phyloP scores from a whole-genome alignment of 345 rosid genomes.

The Pseudoturritis turrita region DNA sequence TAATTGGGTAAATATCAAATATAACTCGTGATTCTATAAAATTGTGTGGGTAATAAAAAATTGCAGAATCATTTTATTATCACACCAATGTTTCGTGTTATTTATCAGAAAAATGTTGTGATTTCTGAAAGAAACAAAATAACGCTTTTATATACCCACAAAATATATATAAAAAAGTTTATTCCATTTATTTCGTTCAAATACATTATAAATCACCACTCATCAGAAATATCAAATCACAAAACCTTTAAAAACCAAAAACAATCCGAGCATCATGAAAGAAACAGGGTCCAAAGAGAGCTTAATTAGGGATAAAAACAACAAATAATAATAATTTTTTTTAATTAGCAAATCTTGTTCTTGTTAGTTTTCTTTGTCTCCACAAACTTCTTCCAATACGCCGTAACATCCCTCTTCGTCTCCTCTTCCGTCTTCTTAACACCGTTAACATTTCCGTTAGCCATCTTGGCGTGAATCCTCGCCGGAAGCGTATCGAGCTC shows the following conservation, averaged over 20 bases:
- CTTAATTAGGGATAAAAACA: background rate
- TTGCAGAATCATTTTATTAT: too few species aligned
- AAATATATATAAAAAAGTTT: background rate
- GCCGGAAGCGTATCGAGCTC: slow-evolving; percentile 71
- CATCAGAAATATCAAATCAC: background rate
- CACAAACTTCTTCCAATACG: slow-evolving; percentile 74
- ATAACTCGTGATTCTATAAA: too few species aligned
- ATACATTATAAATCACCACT: background rate
- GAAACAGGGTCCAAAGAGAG: background rate
- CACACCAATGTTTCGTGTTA: too few species aligned
- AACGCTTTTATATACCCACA: background rate
- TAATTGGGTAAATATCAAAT: too few species aligned
- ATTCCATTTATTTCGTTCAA: background rate
- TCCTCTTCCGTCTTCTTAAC: slow-evolving; percentile 65
- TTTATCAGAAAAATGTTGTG: too few species aligned
- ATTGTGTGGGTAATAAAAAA: too few species aligned
- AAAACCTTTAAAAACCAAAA: background rate
- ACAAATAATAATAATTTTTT: background rate
- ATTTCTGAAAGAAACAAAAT: too few species aligned
- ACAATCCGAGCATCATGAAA: background rate
- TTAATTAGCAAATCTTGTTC: slow-evolving; percentile 50
- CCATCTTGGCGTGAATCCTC: slow-evolving; percentile 35
- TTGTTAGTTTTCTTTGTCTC: slow-evolving; percentile 43
- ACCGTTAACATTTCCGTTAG: slow-evolving; percentile 13
- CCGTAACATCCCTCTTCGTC: slow-evolving; percentile 59